Evolutionary conservation across 2,329 filamentous ascomycete genomes (phyloP).

Genomic region (Phaeosphaeriaceae sp.): DNA sequence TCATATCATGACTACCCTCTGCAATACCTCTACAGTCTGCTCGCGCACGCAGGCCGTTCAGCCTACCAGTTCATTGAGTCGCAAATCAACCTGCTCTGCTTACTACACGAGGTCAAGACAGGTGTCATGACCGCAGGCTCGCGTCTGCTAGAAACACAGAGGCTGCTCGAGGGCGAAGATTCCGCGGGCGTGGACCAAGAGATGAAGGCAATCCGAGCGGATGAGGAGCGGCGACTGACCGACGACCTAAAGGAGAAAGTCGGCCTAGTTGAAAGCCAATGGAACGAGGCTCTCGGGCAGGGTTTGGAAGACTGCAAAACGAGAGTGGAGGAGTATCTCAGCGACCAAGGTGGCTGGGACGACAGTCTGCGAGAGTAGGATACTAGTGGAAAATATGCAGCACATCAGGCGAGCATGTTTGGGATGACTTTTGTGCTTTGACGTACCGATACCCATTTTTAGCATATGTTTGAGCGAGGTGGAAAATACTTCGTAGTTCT

Average conservation of each 20-base stretch:
- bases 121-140: slow-evolving; percentile 74
- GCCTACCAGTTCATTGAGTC: slow-evolving; percentile 97
- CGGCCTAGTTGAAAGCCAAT: slow-evolving; percentile 86
- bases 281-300: slow-evolving; percentile 84
- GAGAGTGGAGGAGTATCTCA: slow-evolving; percentile 74
- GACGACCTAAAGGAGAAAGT: slow-evolving; percentile 94
- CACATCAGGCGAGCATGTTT: slow-evolving; percentile 14
- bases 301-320: slow-evolving; percentile 76
- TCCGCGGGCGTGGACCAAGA: slow-evolving; percentile 52
- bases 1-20: slow-evolving; percentile 80
- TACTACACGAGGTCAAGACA: slow-evolving; percentile 89
- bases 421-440: slow-evolving; percentile 26
- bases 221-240: slow-evolving; percentile 75
- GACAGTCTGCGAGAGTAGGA: slow-evolving; percentile 60
- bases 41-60: slow-evolving; percentile 88
- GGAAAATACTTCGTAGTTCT: too few relatives aligned
- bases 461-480: slow-evolving; percentile 16
- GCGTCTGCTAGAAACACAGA: slow-evolving; percentile 71
- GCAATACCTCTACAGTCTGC: slow-evolving; percentile 86
- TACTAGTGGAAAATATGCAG: slow-evolving; percentile 3
- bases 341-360: slow-evolving; percentile 86
- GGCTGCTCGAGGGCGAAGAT: slow-evolving; percentile 51
- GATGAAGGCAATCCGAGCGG: slow-evolving; percentile 65
- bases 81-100: slow-evolving; percentile 87
- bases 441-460: slow-evolving; percentile 47